phyloP scores from a whole-genome alignment of 352 stramenopile genomes.

The Globisporangium perplexum region DNA sequence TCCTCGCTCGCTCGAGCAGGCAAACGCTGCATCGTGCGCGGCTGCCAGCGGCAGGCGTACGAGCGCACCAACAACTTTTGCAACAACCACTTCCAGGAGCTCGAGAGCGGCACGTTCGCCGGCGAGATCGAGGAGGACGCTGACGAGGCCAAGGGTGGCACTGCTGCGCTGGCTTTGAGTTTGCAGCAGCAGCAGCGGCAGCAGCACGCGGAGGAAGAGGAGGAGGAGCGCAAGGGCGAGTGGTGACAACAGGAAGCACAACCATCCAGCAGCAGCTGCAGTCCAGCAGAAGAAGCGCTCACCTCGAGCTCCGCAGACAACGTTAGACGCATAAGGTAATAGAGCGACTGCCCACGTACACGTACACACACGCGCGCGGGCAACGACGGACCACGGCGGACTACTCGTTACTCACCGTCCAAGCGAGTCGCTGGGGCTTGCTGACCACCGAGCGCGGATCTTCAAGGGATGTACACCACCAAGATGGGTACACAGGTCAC shows the following conservation, averaged over 20 bases:
- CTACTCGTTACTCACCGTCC: too few relatives aligned
- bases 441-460: too few relatives aligned
- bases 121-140: conserved; percentile 5
- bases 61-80: conserved; percentile 55
- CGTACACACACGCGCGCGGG: background rate
- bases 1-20: conserved; percentile 11
- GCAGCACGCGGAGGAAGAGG: background rate
- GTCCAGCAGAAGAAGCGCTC: too few relatives aligned
- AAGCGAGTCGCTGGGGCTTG: too few relatives aligned
- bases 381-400: too few relatives aligned
- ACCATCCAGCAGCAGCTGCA: background rate
- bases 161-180: background rate
- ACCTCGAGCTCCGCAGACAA: background rate
- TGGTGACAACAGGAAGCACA: background rate
- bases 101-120: conserved; percentile 8
- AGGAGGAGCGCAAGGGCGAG: conserved; percentile 2
- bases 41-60: conserved; percentile 44
- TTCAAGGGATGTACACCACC: too few relatives aligned
- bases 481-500: too few relatives aligned
- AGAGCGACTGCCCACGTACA: background rate
- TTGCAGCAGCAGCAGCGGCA: background rate
- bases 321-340: background rate
- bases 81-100: conserved; percentile 35
- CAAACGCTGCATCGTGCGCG: conserved; percentile 33
- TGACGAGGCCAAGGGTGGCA: background rate